Base-by-base conservation (phyloP, 352 stramenopile species). In the Phytophthora agathidicida region DNA sequence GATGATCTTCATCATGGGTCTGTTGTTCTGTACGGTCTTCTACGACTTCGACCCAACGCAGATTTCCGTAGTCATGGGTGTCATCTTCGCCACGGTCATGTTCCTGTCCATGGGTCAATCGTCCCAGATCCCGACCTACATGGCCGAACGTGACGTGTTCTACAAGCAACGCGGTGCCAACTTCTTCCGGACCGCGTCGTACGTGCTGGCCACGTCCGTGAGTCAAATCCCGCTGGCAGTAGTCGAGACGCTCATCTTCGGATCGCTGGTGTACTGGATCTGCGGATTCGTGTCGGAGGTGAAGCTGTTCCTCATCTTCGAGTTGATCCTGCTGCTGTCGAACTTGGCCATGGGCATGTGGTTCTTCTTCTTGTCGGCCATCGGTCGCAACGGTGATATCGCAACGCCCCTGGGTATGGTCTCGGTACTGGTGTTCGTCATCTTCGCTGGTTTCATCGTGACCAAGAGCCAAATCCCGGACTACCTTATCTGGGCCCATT, bases 151-250 rank as follows among this genome's bases (percentile, higher is more conserved):
- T n/a, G 70, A 58, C 1, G 49, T 88, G 14, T 96, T 90, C 65
- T 93, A 94, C 73, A 94, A 93, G 58, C 87, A 96, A 26, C 68
- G 71, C 3, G 80, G 86, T 17, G 68, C 73, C 27, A 93, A 94
- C 58, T 65, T 94, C 58, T 94, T 83, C 47, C 77, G 80, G 0
- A 77, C 86, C 7, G 76, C 68, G 1, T 73, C 76, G 22, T 96
- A 94, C 52, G 72, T 94, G 37, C 27, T 94, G 42, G 79, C 69
- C 0, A 69, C 50, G 7, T 70, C 56, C 2, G 23, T 63, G 9
- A 67, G 67, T 28, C 60, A 75, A 31, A 37, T 85, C 16, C 63
- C 77, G 52, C 55, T 82, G 31, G 46, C 61, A 45, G 1, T 83
- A 0, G 50, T 80, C n/a, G 86, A 95, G 66, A 77, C 77, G 1